Conservation (phyloP, 2,329 filamentous ascomycete genomes). For the Zelopaecilomyces penicillatus region DNA sequence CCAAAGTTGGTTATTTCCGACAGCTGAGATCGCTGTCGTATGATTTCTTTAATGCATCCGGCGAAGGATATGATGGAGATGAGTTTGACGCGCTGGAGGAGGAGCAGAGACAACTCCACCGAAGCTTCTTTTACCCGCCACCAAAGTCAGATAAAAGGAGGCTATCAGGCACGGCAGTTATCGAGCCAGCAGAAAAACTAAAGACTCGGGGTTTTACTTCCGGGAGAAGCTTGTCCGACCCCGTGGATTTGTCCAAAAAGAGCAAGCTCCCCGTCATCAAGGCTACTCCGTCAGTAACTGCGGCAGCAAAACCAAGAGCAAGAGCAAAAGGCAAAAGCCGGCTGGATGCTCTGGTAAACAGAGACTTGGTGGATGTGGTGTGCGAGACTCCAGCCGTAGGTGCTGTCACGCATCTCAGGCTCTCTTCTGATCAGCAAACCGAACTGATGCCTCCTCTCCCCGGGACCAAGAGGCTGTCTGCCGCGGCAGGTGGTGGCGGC, state of each 20-base stretch:
- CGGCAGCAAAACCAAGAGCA: no score
- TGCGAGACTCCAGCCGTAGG: slow-evolving; percentile 2
- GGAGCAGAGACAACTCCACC: slow-evolving; percentile 21
- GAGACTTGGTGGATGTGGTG: slow-evolving; percentile 2
- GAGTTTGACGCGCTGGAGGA: slow-evolving; percentile 23
- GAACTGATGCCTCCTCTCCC: background rate
- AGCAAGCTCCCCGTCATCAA: slow-evolving; percentile 15
- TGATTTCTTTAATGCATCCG: background rate
- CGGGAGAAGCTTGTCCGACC: slow-evolving; percentile 6
- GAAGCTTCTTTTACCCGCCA: slow-evolving; percentile 20
- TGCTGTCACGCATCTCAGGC: slow-evolving; percentile 6
- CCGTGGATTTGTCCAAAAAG: background rate
- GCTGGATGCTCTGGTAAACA: slow-evolving; percentile 11
- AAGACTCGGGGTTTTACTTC: slow-evolving; percentile 8
- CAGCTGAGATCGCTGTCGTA: slow-evolving; percentile 23
- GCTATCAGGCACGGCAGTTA: no score
- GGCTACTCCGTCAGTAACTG: slow-evolving; percentile 18
- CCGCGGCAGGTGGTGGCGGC: background rate
- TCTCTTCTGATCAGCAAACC: background rate
- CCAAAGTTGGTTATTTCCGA: slow-evolving; percentile 40
- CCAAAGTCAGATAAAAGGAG: background rate
- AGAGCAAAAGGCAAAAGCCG: slow-evolving; percentile 14
- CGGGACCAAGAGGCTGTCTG: background rate
- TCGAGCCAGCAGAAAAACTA: no score
- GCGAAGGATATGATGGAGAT: slow-evolving; percentile 15